Evolutionary conservation across 805 yeast genomes (phyloP), one percentile per base, ranked within the genome.

Genomic region (Pichia manshurica): DNA sequence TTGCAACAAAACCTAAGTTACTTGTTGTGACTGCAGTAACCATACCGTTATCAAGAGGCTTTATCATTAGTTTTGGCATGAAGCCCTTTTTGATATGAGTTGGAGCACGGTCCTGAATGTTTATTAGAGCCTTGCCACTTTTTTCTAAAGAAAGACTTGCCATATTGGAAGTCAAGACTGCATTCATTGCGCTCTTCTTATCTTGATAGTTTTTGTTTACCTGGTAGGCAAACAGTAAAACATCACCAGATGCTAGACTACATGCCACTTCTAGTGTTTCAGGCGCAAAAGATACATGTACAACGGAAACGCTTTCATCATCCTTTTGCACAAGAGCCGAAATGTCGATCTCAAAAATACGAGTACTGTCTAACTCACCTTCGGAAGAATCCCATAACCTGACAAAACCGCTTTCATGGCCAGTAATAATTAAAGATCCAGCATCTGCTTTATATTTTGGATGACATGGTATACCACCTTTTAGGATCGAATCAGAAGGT

Each of bases 371-470:
- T 6, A 81, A 57, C 52, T 87, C 96, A 19, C 85, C 84, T 48
- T 81, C 79, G 0, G 95, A 80, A 0, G 88, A 82, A 65, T 91
- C 96, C 81, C 89, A 82, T 9, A 91, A 70, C 46, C 96, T 74
- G 0, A 93, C 78, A 32, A 82, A 76, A 0, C 97, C 98, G 61
- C 84, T 84, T 32, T 81, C 77, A 60, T 93, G 96, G 0, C 97
- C 98, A 0, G 96, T 82, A 1, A 88, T 81, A 37, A 90, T 69
- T 12, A 77, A 77, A 3, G 82, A 77, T 36, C 85, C 72, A 20
- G 69, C 64, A 32, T 76, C 81, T 2, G 74, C 68, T 43, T 81
- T 73, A 35, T 73, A 63, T 28, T 68, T 69, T 20, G 75, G 72
- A 29, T 73, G 67, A 0, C 73, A 73, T 0, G 96, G 84, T 2